Percentiles rank a stretch among this genome's conserved stretches.
These are phyloP conservation scores for Wickerhamomyces queroliae DNA, from an alignment of 805 yeast genomes.

Conservation along the genomic window DNA sequence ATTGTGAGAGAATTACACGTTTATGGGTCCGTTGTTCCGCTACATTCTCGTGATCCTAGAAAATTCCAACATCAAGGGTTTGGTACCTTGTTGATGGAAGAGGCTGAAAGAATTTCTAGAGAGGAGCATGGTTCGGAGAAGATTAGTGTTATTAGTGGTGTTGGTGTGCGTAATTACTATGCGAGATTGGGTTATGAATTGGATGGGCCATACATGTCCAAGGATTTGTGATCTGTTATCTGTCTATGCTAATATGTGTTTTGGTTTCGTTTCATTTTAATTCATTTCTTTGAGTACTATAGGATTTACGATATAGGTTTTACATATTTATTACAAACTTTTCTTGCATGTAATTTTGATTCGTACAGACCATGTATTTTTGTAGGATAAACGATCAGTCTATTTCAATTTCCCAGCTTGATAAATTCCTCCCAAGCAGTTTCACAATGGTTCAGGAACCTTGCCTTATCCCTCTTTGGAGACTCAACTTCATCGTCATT, in stretches of 20 bases:
- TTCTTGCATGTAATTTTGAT: background rate
- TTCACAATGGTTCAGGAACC: conserved; percentile 28
- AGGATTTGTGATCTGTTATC: conserved; percentile 23
- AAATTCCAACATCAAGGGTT: conserved; percentile 99
- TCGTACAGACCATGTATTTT: background rate
- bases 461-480: conserved; percentile 16
- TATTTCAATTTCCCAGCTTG: background rate
- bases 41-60: conserved; percentile 94
- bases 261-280: too few relatives aligned
- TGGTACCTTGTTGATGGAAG: conserved; percentile 96
- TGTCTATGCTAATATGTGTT: background rate
- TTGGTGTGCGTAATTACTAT: conserved; percentile 95
- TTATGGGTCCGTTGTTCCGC: conserved; percentile 94
- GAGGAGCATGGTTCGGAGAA: conserved; percentile 93
- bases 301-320: background rate
- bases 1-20: conserved; percentile 97
- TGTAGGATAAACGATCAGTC: too few relatives aligned
- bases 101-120: conserved; percentile 91
- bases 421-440: conserved; percentile 26
- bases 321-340: background rate
- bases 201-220: conserved; percentile 99
- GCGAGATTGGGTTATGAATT: conserved; percentile 85
- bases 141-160: conserved; percentile 93
- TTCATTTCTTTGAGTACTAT: too few relatives aligned
- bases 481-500: too few relatives aligned